phyloP scores from a whole-genome alignment of 345 rosid species.

The Xanthoceras sorbifolium region DNA sequence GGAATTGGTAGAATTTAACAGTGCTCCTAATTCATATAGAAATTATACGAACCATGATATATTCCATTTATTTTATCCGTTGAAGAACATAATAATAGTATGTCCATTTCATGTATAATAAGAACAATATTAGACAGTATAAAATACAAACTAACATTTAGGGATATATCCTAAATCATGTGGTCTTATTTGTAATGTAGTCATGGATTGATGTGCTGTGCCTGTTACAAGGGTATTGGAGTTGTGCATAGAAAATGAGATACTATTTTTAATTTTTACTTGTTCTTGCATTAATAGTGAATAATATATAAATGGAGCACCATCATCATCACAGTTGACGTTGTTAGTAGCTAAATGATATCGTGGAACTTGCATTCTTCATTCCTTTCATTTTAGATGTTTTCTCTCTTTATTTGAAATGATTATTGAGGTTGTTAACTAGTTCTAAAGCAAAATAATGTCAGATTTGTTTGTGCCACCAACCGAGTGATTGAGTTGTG shows the following conservation, averaged over 20 bases:
- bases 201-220: not conserved
- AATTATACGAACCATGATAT: not conserved
- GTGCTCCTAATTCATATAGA: not conserved
- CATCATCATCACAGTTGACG: not conserved
- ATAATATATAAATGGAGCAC: not conserved
- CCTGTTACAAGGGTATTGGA: not conserved
- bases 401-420: not conserved
- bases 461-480: not conserved
- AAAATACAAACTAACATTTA: too few relatives aligned
- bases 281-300: not conserved
- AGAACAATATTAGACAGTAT: not conserved
- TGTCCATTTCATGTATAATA: not conserved
- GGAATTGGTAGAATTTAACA: not conserved
- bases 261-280: not conserved
- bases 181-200: too few relatives aligned
- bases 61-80: not conserved
- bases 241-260: not conserved
- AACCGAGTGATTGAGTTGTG: not conserved
- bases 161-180: too few relatives aligned
- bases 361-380: not conserved
- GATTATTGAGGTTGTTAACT: not conserved
- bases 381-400: not conserved
- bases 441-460: not conserved
- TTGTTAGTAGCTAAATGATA: not conserved
- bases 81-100: not conserved